Conservation (phyloP, 805 yeast genomes). For the Ogataea henricii region DNA sequence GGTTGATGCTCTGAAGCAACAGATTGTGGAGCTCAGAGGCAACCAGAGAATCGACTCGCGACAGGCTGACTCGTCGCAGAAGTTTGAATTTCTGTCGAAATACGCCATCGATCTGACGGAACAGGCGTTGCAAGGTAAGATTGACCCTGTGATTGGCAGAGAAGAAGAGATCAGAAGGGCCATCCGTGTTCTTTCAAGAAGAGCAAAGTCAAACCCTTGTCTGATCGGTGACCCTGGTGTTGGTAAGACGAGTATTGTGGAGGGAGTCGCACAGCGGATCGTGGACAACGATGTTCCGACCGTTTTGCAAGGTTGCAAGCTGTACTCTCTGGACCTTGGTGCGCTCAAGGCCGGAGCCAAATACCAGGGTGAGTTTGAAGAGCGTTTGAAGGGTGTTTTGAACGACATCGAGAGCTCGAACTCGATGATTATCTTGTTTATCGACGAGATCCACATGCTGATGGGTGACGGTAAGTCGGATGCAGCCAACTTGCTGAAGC, state of each 20-base stretch:
- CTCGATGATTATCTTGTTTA: constrained; percentile 83
- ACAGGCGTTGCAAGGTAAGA: constrained; percentile 88
- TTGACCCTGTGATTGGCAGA: constrained; percentile 98
- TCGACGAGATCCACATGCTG: constrained; percentile 98
- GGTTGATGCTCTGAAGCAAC: constrained; percentile 71
- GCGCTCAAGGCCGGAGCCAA: constrained; percentile 98
- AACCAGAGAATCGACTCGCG: constrained; percentile 89
- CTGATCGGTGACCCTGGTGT: constrained; percentile 99
- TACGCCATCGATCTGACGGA: constrained; percentile 95
- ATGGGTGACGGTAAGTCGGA: constrained; percentile 99
- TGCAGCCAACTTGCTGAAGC: constrained; percentile 95
- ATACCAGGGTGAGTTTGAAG: constrained; percentile 98
- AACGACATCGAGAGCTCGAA: constrained; percentile 89
- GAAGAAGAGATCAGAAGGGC: constrained; percentile 97
- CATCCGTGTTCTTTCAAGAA: constrained; percentile 91
- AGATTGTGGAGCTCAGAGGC: constrained; percentile 82
- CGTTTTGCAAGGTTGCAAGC: constrained; percentile 74
- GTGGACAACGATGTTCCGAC: constrained; percentile 94
- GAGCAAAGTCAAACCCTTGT: constrained; percentile 96
- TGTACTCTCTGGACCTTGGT: constrained; percentile 90
- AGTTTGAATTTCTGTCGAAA: constrained; percentile 80
- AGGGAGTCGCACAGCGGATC: constrained; percentile 97
- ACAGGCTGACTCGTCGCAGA: constrained; percentile 86
- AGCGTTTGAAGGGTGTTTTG: constrained; percentile 93
- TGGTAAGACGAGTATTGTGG: constrained; percentile 97